phyloP scores from a whole-genome alignment of 257 asterid genomes.

The Primulina eburnea region DNA sequence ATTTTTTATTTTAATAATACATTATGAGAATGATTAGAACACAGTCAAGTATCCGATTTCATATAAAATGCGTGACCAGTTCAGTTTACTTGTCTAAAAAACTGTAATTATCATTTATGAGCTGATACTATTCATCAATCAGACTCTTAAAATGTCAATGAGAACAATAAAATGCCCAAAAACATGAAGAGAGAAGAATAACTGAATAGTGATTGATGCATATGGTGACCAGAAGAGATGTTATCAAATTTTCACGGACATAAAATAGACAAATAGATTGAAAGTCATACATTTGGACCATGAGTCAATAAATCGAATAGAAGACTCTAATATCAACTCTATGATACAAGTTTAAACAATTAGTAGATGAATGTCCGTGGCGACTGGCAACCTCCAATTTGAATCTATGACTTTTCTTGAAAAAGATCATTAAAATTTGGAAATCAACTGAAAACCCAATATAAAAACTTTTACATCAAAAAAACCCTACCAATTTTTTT shows the following conservation, averaged over 20 bases:
- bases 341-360: no score
- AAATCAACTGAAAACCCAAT: no score
- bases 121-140: neutral
- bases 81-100: conserved; percentile 2
- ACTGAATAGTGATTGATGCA: conserved; percentile 11
- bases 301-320: neutral
- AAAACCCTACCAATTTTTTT: no score
- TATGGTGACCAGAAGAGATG: conserved; percentile 2
- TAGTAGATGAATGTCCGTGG: no score
- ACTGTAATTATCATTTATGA: neutral
- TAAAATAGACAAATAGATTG: neutral
- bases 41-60: neutral
- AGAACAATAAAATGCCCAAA: conserved; percentile 13
- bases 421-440: no score
- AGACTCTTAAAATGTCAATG: conserved; percentile 1
- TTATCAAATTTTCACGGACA: neutral
- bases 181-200: neutral
- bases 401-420: no score
- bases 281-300: neutral
- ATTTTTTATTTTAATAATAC: conserved; percentile 8
- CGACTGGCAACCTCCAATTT: no score
- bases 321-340: no score
- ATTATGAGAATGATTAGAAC: neutral
- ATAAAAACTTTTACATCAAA: no score
- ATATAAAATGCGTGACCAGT: neutral